These are phyloP conservation scores for Phytophthora pisi DNA, from an alignment of 352 stramenopile species.

Conservation along the genomic window DNA sequence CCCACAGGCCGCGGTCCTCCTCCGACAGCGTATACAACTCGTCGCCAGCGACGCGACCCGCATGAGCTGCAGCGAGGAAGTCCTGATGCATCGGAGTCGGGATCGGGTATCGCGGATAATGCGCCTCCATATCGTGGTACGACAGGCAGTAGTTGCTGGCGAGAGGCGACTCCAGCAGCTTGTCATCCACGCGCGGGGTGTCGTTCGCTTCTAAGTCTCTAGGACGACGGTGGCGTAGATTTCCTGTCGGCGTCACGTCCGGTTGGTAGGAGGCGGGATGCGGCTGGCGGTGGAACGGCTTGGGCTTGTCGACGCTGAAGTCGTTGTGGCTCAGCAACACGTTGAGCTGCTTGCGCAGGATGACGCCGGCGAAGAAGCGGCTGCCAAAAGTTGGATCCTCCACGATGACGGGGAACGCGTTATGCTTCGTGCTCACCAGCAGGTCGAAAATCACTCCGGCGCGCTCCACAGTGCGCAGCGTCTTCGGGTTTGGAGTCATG, in stretches of 20 bases:
- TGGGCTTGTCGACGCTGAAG: conserved; percentile 69
- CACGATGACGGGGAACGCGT: conserved; percentile 88
- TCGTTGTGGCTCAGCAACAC: conserved; percentile 75
- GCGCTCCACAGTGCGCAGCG: conserved; percentile 92
- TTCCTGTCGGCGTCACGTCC: conserved; percentile 37
- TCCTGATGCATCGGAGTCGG: conserved; percentile 51
- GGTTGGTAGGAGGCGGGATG: conserved; percentile 51
- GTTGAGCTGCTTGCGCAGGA: conserved; percentile 84
- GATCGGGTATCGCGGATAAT: conserved; percentile 85
- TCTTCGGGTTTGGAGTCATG: conserved; percentile 95
- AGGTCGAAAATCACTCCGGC: conserved; percentile 94
- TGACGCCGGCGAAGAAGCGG: conserved; percentile 81
- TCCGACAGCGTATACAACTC: conserved; percentile 65
- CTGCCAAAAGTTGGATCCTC: conserved; percentile 85
- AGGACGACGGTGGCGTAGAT: conserved; percentile 28
- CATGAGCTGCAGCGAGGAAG: conserved; percentile 33
- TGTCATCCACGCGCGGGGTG: conserved; percentile 50
- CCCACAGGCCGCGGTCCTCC: conserved; percentile 90
- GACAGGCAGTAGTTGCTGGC: conserved; percentile 66
- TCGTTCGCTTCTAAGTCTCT: conserved; percentile 32
- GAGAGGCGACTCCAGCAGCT: conserved; percentile 44
- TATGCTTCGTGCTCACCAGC: conserved; percentile 85
- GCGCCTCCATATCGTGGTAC: conserved; percentile 81
- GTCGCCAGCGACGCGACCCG: conserved; percentile 37
- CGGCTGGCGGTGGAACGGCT: conserved; percentile 74